Conservation (phyloP, 2,329 filamentous ascomycete genomes). For the Aspergillus sp. region DNA sequence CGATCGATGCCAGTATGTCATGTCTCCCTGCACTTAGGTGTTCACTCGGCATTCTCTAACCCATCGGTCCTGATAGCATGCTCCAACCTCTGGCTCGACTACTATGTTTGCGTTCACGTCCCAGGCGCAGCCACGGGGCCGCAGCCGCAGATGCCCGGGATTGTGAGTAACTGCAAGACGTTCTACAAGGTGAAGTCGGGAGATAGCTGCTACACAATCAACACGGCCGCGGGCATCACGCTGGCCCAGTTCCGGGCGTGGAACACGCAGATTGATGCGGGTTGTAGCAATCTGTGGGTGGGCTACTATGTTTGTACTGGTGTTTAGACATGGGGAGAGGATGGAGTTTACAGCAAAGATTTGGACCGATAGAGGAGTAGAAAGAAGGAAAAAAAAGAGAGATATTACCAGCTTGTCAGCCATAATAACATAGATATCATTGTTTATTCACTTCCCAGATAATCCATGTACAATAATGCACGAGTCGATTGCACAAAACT, state of each 20-base stretch:
- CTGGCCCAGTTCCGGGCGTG: slow-evolving; percentile 11
- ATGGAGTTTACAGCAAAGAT: too few relatives aligned
- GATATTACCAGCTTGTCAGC: too few relatives aligned
- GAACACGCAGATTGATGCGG: slow-evolving; percentile 12
- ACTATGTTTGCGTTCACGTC: too few relatives aligned
- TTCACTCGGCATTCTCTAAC: slow-evolving; percentile 2
- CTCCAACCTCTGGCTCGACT: slow-evolving; percentile 12
- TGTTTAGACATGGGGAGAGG: too few relatives aligned
- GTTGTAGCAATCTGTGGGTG: slow-evolving; percentile 11
- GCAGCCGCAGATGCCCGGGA: slow-evolving; percentile 7
- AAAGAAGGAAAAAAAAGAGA: too few relatives aligned
- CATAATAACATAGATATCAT: too few relatives aligned
- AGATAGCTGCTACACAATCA: slow-evolving; percentile 12
- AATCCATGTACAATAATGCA: too few relatives aligned
- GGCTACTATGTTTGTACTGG: slow-evolving; percentile 10
- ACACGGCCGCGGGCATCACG: slow-evolving; percentile 10
- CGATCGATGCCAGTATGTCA: slow-evolving; percentile 6
- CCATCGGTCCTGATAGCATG: slow-evolving; percentile 1
- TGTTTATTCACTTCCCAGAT: too few relatives aligned
- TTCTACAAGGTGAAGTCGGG: slow-evolving; percentile 14
- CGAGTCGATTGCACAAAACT: too few relatives aligned
- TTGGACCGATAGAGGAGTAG: too few relatives aligned
- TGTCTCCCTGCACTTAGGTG: neutral
- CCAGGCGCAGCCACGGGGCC: slow-evolving; percentile 3
- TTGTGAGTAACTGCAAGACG: slow-evolving; percentile 15